Base-by-base conservation (phyloP, 2,329 filamentous ascomycete genomes). In the Botrytis galanthina region DNA sequence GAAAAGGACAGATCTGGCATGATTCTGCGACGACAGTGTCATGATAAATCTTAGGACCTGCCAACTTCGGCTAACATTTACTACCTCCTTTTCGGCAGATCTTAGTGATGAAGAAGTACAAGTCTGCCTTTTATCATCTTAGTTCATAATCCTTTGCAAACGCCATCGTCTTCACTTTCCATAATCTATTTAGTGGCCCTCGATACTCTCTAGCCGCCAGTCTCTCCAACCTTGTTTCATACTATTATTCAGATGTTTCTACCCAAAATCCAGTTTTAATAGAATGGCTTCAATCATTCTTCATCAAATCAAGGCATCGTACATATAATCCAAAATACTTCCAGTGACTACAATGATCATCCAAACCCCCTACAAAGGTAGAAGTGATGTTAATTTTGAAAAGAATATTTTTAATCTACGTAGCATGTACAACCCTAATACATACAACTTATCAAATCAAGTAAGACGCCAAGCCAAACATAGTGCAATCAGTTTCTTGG, bases 1-100 rank as follows among this genome's bases (percentile, higher is more conserved):
- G 22, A n/a, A 26, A 22, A 8, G 0, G 3, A 0, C 0, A n/a
- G n/a, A 29, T 18, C 1, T 54, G 14, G n/a, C 4, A 29, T 8
- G 3, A 18, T 7, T 54, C 26, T 3, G 51, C 51, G n/a, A 29
- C 51, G n/a, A 29, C n/a, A 29, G n/a, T 16, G 51, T 54, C 51
- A 29, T 29, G 51, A 29, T 18, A 8, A n/a, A 29, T 3, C n/a
- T 54, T 16, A 7, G 1, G 7, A 3, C 9, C 51, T 54, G 51
- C 51, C 6, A 54, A 54, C 14, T 29, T 18, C 4, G 16, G 8
- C n/a, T 54, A 29, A 29, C 0, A 29, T 18, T 18, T 18, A 44
- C 48, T 29, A 0, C 3, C 14, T 29, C 26, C 1, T 7, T 32
- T 29, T 3, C n/a, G n/a, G 51, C n/a, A 29, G 4, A 9, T 32